Evolutionary conservation across 495 filamentous ascomycete genomes (phyloP).

Genomic region (Aspergillus baeticus): DNA sequence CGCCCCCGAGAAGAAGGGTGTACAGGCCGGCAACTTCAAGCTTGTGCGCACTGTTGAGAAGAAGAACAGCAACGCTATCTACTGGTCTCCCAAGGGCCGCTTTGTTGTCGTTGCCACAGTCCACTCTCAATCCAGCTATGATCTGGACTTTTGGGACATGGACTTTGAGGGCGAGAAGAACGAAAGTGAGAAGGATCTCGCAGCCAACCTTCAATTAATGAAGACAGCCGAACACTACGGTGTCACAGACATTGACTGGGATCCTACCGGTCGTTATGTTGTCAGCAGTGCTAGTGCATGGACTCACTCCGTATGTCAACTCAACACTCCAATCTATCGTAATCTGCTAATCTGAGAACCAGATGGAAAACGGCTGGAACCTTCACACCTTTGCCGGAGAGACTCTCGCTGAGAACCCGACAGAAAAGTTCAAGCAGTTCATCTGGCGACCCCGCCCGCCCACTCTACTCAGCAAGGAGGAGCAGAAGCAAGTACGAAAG

Average conservation of each 20-base stretch:
- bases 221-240: constrained; percentile 92
- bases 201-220: constrained; percentile 92
- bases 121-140: constrained; percentile 85
- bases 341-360: constrained; percentile 33
- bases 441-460: constrained; percentile 88
- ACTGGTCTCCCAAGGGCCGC: constrained; percentile 97
- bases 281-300: constrained; percentile 88
- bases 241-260: constrained; percentile 97
- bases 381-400: constrained; percentile 93
- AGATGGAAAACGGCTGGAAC: constrained; percentile 99
- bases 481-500: constrained; percentile 97
- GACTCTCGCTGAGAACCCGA: constrained; percentile 83
- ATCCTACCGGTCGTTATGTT: constrained; percentile 91
- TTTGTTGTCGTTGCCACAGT: constrained; percentile 94
- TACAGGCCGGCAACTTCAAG: constrained; percentile 85
- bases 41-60: constrained; percentile 90
- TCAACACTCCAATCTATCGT: not conserved
- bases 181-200: constrained; percentile 88
- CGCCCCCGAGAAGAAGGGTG: constrained; percentile 89
- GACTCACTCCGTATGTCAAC: constrained; percentile 81
- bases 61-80: constrained; percentile 98
- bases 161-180: constrained; percentile 97
- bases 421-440: constrained; percentile 98
- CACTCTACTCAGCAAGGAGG: constrained; percentile 85
- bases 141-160: constrained; percentile 95